Conservation (phyloP, 305 asterid species). For the Fraxinus albicans region DNA sequence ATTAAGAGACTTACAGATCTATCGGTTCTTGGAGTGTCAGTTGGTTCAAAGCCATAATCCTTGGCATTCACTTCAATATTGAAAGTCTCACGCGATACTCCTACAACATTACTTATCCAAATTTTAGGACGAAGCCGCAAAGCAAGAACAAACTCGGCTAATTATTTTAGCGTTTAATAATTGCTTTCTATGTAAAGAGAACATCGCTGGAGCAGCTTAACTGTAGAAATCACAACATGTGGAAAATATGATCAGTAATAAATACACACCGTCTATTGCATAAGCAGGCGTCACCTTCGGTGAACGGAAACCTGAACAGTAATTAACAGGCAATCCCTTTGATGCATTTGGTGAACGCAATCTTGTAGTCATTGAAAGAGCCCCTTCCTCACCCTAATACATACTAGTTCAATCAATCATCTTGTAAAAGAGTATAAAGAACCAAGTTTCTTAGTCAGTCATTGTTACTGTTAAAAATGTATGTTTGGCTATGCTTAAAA, state of each 20-base stretch:
- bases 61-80: conserved; percentile 65
- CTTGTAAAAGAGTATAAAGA: not conserved
- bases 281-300: conserved; percentile 46
- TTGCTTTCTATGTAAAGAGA: not conserved
- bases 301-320: conserved; percentile 94
- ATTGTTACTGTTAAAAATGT: not conserved
- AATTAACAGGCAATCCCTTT: conserved; percentile 86
- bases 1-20: conserved; percentile 62
- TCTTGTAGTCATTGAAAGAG: conserved; percentile 94
- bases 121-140: not conserved
- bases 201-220: not conserved
- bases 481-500: not conserved
- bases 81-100: conserved; percentile 89
- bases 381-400: conserved; percentile 94
- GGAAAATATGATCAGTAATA: conserved; percentile 13
- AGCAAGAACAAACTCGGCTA: not conserved
- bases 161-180: not conserved
- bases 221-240: not conserved
- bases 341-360: conserved; percentile 71
- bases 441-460: not conserved
- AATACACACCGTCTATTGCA: conserved; percentile 64
- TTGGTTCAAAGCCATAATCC: conserved; percentile 77
- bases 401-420: conserved; percentile 4
- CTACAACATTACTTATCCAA: conserved; percentile 33
- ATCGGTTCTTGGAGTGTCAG: conserved; percentile 96